Conservation (phyloP, 192 early-diverging fungal species). For the Lobosporangium transversale region DNA sequence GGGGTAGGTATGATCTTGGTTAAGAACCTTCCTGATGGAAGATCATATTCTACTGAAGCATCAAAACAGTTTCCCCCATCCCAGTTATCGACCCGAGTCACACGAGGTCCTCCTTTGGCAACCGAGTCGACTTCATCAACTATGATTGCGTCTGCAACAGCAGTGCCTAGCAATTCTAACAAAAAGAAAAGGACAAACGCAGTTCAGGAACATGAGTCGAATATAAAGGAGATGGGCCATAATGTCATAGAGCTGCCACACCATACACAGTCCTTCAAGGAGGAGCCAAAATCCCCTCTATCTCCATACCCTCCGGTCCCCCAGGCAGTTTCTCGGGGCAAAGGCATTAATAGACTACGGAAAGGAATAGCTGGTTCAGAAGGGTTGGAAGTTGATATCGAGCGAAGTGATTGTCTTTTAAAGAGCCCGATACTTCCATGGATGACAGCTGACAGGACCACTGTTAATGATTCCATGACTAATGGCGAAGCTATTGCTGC, state of each 20-base stretch:
- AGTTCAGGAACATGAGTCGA: too few species aligned
- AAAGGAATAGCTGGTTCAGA: constrained; percentile 2
- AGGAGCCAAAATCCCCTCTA: background rate
- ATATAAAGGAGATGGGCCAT: too few species aligned
- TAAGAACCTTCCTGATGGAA: constrained; percentile 18
- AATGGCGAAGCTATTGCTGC: background rate
- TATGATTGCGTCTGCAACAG: constrained; percentile 3
- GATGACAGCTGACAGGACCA: constrained; percentile 8
- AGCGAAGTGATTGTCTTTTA: constrained; percentile 30
- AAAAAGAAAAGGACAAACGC: background rate
- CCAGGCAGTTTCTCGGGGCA: too few species aligned
- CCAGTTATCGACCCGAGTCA: constrained; percentile 13
- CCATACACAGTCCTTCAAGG: too few species aligned
- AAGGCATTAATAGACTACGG: constrained; percentile 2
- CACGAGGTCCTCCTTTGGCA: background rate
- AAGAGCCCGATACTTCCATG: constrained; percentile 22
- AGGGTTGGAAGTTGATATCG: constrained; percentile 33
- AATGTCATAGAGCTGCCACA: too few species aligned
- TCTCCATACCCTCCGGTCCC: background rate
- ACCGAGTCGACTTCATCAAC: background rate
- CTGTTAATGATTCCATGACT: background rate
- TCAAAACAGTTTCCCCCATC: constrained; percentile 13
- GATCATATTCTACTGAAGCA: constrained; percentile 1
- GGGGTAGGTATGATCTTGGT: constrained; percentile 43
- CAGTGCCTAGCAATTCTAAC: constrained; percentile 7